A percentile compares a stretch with the other conserved stretches of the same genome.
Conservation (phyloP, 2,329 filamentous ascomycete species). For the Dothistroma pini region DNA sequence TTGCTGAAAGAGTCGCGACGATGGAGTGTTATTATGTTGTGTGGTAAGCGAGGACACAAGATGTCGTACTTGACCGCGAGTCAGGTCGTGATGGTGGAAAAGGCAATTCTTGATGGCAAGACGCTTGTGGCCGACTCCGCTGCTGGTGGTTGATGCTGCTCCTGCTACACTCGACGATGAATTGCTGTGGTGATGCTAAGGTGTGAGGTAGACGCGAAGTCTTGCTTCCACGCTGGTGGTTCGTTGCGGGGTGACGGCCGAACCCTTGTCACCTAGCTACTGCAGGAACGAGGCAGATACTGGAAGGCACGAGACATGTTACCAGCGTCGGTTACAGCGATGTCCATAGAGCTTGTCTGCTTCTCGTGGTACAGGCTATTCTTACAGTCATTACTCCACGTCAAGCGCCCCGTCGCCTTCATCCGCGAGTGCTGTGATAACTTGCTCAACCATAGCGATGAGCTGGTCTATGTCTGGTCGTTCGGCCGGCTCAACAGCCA, state of each 20-base stretch:
- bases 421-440: conserved; percentile 60
- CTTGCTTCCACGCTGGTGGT: not conserved
- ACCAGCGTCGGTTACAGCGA: not conserved
- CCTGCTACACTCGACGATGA: not conserved
- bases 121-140: not conserved
- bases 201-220: not conserved
- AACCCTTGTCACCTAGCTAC: not conserved
- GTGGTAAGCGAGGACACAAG: not conserved
- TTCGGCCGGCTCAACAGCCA: conserved; percentile 82
- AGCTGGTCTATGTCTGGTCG: conserved; percentile 83
- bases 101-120: not conserved
- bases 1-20: too few relatives aligned
- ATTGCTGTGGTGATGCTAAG: not conserved
- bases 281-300: not conserved
- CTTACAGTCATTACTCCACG: conserved; percentile 23
- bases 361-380: not conserved
- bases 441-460: conserved; percentile 71
- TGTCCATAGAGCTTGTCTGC: not conserved
- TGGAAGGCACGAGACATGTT: not conserved
- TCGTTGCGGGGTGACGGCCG: not conserved
- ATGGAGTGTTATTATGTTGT: not conserved
- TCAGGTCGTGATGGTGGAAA: not conserved
- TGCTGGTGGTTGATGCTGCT: not conserved
- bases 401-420: conserved; percentile 45
- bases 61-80: not conserved